Percentiles rank a stretch among this genome's conserved stretches.
Conservation (phyloP, 805 yeast species). For the Naumovozyma castellii region DNA sequence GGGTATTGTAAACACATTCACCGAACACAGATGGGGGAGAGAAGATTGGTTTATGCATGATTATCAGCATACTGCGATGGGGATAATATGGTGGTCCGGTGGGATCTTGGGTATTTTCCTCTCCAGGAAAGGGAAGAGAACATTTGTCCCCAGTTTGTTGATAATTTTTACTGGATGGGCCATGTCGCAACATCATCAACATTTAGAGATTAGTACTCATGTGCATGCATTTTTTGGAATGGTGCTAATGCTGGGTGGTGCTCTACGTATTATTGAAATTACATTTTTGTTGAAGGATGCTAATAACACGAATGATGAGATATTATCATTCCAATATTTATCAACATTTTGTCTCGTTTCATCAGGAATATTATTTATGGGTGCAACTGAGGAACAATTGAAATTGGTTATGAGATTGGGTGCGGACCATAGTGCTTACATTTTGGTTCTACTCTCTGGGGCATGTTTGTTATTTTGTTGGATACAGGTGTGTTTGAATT, state of each 20-base stretch:
- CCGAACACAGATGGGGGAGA: constrained; percentile 91
- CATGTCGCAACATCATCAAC: constrained; percentile 84
- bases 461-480: constrained; percentile 65
- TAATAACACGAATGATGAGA: constrained; percentile 35
- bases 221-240: constrained; percentile 84
- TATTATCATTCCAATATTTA: constrained; percentile 72
- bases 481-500: constrained; percentile 48
- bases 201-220: constrained; percentile 65
- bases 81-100: constrained; percentile 93
- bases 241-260: constrained; percentile 70
- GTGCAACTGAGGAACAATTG: constrained; percentile 87
- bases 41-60: constrained; percentile 90
- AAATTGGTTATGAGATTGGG: constrained; percentile 58
- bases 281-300: constrained; percentile 64
- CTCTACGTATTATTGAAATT: constrained; percentile 67
- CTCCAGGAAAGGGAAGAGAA: constrained; percentile 56
- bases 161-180: constrained; percentile 88
- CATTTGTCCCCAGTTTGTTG: constrained; percentile 72
- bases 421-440: constrained; percentile 79
- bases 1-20: constrained; percentile 92
- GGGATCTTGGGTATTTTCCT: constrained; percentile 78
- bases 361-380: constrained; percentile 79
- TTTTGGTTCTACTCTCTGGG: constrained; percentile 58
- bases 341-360: constrained; percentile 74
- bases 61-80: constrained; percentile 93